These are phyloP conservation scores for Stagonosporopsis rhizophila DNA, from an alignment of 2,329 filamentous ascomycete species.

Conservation along the genomic window DNA sequence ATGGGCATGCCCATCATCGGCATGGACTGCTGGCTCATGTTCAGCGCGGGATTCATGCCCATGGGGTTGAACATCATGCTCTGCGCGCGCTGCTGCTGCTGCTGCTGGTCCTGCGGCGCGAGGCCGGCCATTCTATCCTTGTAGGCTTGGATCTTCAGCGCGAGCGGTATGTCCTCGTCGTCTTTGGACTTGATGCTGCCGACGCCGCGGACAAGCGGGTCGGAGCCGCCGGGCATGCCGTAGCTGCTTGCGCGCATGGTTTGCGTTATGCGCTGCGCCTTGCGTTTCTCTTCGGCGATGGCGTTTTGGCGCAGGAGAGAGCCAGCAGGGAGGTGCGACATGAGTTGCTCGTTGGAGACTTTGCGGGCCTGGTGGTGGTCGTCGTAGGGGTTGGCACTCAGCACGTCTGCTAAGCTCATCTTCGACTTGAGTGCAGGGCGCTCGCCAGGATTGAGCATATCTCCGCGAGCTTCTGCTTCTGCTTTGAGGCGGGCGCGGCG, in stretches of 20 bases:
- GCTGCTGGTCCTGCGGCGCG: constrained; percentile 10
- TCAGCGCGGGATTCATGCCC: constrained; percentile 2
- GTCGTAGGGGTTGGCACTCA: constrained; percentile 61
- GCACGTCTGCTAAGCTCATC: constrained; percentile 68
- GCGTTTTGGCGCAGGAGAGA: constrained; percentile 52
- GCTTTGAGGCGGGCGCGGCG: constrained; percentile 76
- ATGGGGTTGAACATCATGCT: constrained; percentile 31
- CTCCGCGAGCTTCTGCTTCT: constrained; percentile 64
- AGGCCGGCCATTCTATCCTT: constrained; percentile 41
- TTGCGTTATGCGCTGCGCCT: constrained; percentile 45
- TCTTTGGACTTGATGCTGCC: constrained; percentile 20
- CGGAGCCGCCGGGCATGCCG: constrained; percentile 23
- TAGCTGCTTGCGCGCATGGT: constrained; percentile 43
- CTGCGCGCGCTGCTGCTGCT: constrained; percentile 4
- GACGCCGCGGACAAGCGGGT: constrained; percentile 38
- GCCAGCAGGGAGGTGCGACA: constrained; percentile 46
- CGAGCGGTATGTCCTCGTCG: constrained; percentile 39
- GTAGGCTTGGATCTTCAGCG: constrained; percentile 48
- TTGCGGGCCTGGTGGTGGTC: constrained; percentile 44
- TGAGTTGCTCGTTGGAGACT: constrained; percentile 45
- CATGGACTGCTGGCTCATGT: no score
- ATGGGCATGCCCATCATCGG: not conserved
- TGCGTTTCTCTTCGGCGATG: constrained; percentile 46
- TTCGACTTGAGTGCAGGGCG: constrained; percentile 51
- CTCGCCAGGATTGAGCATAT: constrained; percentile 29